Conservation (phyloP, 345 rosid species). For the Gossypium mustelinum region DNA sequence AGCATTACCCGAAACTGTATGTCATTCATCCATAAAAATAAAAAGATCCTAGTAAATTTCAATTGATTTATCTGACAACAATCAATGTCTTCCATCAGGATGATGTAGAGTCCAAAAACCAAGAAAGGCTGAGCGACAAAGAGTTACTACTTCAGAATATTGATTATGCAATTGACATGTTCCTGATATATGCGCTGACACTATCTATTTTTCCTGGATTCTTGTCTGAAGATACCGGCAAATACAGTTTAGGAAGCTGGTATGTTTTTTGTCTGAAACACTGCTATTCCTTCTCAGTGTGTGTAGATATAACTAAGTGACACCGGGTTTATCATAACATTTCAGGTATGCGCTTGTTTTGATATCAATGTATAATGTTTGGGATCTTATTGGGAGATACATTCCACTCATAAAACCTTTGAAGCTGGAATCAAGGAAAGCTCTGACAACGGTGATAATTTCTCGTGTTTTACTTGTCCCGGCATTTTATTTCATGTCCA, state of each 20-base stretch:
- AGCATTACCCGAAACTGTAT: constrained; percentile 25
- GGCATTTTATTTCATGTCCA: constrained; percentile 73
- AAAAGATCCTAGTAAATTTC: background rate
- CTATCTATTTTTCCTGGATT: constrained; percentile 87
- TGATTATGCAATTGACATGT: constrained; percentile 57
- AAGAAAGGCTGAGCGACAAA: constrained; percentile 45
- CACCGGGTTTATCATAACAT: constrained; percentile 1
- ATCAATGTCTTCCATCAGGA: constrained; percentile 18
- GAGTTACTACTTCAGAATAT: constrained; percentile 46
- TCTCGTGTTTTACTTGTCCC: constrained; percentile 59
- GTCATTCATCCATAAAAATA: background rate
- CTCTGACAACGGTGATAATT: constrained; percentile 36
- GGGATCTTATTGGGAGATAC: constrained; percentile 65
- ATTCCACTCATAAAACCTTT: constrained; percentile 45
- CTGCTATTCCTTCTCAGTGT: background rate
- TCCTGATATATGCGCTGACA: constrained; percentile 54
- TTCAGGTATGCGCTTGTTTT: constrained; percentile 74
- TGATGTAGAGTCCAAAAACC: constrained; percentile 24
- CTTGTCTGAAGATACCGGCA: constrained; percentile 76
- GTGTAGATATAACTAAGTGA: background rate
- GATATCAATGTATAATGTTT: constrained; percentile 59
- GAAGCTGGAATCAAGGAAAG: constrained; percentile 55
- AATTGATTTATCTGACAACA: background rate
- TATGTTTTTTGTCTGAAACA: constrained; percentile 23
- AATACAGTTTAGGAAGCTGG: constrained; percentile 67